Percentiles rank a stretch among this genome's conserved stretches.
phyloP scores from a whole-genome alignment of 2,329 filamentous ascomycete species.

The Ceratocystis papillata region DNA sequence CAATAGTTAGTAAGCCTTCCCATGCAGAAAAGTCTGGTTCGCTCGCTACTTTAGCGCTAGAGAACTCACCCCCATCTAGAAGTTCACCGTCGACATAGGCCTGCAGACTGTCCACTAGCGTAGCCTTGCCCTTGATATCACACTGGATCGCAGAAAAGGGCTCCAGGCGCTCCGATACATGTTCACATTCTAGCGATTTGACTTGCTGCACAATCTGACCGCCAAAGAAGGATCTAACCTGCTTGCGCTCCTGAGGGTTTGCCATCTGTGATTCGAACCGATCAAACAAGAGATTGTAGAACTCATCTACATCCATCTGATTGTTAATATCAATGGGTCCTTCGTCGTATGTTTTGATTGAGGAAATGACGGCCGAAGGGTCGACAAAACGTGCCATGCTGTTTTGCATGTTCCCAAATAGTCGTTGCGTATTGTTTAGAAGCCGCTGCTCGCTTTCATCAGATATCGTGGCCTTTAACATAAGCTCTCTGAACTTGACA shows the following conservation, averaged over 20 bases:
- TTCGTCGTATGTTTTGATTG: conserved; percentile 74
- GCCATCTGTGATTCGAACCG: conserved; percentile 76
- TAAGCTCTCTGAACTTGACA: conserved; percentile 70
- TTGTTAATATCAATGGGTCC: conserved; percentile 71
- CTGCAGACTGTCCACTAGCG: conserved; percentile 73
- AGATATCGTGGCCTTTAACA: conserved; percentile 53
- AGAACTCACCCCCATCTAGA: conserved; percentile 67
- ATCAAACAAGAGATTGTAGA: conserved; percentile 89
- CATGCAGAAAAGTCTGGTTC: not conserved
- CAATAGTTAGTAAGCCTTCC: conserved; percentile 26
- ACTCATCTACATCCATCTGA: conserved; percentile 98
- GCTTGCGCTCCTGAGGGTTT: conserved; percentile 54
- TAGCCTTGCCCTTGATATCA: conserved; percentile 85
- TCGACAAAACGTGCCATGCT: conserved; percentile 64
- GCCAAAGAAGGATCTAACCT: conserved; percentile 74
- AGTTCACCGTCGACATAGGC: conserved; percentile 95
- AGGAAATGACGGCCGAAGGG: conserved; percentile 58
- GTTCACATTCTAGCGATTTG: conserved; percentile 85
- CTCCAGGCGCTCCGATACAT: conserved; percentile 83
- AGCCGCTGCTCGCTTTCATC: conserved; percentile 54
- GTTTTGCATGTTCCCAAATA: conserved; percentile 82
- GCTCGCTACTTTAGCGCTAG: too few species aligned
- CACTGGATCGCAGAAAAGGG: conserved; percentile 91
- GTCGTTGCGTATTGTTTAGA: conserved; percentile 62
- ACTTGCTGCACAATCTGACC: conserved; percentile 90